phyloP scores from a whole-genome alignment of 192 early-diverging fungal genomes.

The Dimargaris cristalligena region DNA sequence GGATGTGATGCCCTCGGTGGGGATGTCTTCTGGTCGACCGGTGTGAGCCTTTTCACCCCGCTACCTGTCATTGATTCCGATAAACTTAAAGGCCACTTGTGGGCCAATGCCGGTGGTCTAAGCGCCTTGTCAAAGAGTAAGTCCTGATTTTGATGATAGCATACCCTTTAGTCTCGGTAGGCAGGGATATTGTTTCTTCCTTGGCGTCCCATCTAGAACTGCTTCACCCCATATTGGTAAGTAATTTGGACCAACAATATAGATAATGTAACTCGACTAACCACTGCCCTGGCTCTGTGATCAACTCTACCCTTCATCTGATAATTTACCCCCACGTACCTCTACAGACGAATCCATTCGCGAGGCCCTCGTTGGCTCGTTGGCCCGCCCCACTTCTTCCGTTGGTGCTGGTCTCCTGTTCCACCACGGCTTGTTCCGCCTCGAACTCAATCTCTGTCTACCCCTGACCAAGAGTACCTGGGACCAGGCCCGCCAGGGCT shows the following conservation, averaged over 20 bases:
- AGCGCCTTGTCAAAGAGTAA: constrained; percentile 30
- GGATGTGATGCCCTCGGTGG: constrained; percentile 69
- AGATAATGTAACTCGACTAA: too few species aligned
- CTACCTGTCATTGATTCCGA: constrained; percentile 46
- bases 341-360: too few species aligned
- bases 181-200: too few species aligned
- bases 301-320: too few species aligned
- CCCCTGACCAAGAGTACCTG: constrained; percentile 45
- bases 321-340: too few species aligned
- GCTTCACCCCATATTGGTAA: too few species aligned
- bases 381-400: constrained; percentile 47
- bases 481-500: constrained; percentile 54
- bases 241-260: too few species aligned
- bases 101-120: constrained; percentile 72
- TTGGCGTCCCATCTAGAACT: too few species aligned
- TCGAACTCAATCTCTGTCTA: constrained; percentile 83
- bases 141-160: too few species aligned
- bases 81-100: constrained; percentile 66
- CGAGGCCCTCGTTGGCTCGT: constrained; percentile 26
- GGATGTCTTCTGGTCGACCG: constrained; percentile 64
- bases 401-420: constrained; percentile 73
- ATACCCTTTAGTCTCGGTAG: too few species aligned
- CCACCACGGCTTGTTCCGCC: constrained; percentile 64
- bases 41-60: constrained; percentile 64
- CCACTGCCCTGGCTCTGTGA: too few species aligned